Conservation (phyloP, 495 filamentous ascomycete genomes). For the Collariella sp. region DNA sequence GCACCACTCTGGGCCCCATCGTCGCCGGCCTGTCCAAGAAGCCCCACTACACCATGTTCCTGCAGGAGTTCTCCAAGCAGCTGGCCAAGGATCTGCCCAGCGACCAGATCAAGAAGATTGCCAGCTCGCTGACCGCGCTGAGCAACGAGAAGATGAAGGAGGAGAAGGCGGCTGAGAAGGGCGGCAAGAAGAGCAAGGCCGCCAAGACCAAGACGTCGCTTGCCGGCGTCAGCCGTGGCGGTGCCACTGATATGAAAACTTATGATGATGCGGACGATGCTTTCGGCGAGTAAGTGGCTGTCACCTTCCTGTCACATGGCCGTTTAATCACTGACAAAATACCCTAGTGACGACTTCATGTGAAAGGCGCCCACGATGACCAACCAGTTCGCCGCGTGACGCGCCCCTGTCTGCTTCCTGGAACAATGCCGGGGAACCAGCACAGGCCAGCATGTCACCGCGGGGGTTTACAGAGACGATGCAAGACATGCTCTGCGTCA, state of each 20-base stretch:
- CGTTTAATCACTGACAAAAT: constrained; percentile 12
- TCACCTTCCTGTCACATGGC: background rate
- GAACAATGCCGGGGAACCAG: background rate
- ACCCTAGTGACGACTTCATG: constrained; percentile 43
- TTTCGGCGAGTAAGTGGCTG: constrained; percentile 63
- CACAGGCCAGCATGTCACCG: background rate
- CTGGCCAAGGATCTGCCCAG: constrained; percentile 80
- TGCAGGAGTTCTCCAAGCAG: constrained; percentile 83
- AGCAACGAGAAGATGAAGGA: constrained; percentile 99
- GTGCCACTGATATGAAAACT: constrained; percentile 57
- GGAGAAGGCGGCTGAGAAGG: constrained; percentile 91
- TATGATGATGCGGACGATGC: constrained; percentile 59
- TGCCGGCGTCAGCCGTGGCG: constrained; percentile 46
- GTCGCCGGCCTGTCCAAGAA: constrained; percentile 70
- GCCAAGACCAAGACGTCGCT: constrained; percentile 87
- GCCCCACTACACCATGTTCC: constrained; percentile 77
- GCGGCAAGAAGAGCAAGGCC: constrained; percentile 91
- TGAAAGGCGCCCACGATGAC: constrained; percentile 25
- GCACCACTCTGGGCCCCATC: constrained; percentile 66
- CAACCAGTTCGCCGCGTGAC: background rate
- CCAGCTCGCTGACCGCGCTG: constrained; percentile 71
- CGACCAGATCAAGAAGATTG: constrained; percentile 90
- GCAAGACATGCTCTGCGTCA: background rate
- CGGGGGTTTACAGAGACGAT: background rate
- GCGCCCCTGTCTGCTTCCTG: background rate